Evolutionary conservation across 768 basidiomycete species (phyloP), one percentile per base, ranked within the genome.

Genomic region (Sutorius australiensis): DNA sequence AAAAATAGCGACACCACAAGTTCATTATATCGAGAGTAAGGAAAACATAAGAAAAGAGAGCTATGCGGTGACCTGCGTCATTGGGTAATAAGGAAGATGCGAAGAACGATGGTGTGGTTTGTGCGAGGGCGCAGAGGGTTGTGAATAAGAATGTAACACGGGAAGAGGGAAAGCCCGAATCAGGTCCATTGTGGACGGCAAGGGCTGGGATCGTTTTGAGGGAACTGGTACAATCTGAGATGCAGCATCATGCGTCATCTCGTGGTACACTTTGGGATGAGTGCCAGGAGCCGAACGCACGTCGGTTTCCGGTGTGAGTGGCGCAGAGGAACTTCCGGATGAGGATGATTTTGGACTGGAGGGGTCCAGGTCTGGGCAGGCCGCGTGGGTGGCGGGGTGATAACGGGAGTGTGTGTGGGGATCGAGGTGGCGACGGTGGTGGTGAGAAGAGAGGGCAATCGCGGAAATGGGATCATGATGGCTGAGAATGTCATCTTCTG

Each of bases 401-500:
- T 67, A 62, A 27, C 44, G 59, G 17, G 56, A 56, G 31, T 49
- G 60, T 9, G 58, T 44, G 54, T 54, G 60, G 42, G 56, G 53
- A 64, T 65, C 44, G 66, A 61, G 48, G 46, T 61, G 59, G 45
- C 62, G 67, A 19, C 66, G 67, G 36, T 66, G 48, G 30, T 39
- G 55, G 56, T 71, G 69, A 16, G 46, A 51, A 50, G 67, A 55
- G 55, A 61, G 43, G 39, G 65, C 58, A 39, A 67, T 58, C 2
- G 64, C 61, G 28, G 68, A 72, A 37, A 76, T 60, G 21, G 67
- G 48, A 53, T 69, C 68, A 41, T 77, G 73, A 58, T 77, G 73
- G 39, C 69, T 64, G 30, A 89, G 76, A 53, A 89, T 58, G 61
- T 89, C 87, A 37, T 74, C 74, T 61, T 89, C 87, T 49, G 78